These are phyloP conservation scores for Malus hybrid DNA, from an alignment of 331 rosid genomes.

Conservation along the genomic window DNA sequence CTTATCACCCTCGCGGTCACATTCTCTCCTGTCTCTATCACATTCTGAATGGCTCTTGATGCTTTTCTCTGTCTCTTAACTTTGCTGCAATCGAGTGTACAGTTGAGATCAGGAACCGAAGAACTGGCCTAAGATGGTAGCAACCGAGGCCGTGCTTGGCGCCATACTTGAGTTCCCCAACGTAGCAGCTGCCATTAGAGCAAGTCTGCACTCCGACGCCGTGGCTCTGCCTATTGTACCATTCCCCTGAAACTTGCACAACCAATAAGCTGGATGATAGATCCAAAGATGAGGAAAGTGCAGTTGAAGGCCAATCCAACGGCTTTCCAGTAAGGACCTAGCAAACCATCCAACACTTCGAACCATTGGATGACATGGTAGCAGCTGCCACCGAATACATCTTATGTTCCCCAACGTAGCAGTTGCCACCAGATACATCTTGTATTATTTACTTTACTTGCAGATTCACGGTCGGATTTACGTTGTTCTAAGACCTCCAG, in stretches of 20 bases:
- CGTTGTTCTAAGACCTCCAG: too few species aligned
- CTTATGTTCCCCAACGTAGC: too few species aligned
- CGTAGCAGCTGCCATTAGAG: conserved; percentile 78
- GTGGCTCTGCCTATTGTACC: conserved; percentile 95
- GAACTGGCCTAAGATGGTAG: conserved; percentile 77
- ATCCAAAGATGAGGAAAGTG: conserved; percentile 85
- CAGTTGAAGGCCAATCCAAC: conserved; percentile 87
- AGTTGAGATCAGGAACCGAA: not conserved
- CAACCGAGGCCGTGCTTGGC: conserved; percentile 92
- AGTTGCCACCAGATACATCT: too few species aligned
- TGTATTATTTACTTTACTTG: too few species aligned
- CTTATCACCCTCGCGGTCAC: too few species aligned
- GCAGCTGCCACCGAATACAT: too few species aligned
- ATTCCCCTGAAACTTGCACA: conserved; percentile 92
- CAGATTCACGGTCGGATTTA: too few species aligned
- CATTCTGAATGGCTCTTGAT: too few species aligned
- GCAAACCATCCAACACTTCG: conserved; percentile 84
- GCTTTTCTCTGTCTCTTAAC: too few species aligned
- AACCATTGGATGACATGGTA: conserved; percentile 50
- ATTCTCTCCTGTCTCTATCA: too few species aligned
- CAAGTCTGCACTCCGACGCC: conserved; percentile 92
- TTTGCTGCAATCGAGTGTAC: too few species aligned
- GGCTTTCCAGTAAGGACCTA: conserved; percentile 94
- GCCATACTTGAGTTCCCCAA: conserved; percentile 80
- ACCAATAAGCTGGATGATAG: conserved; percentile 91